Conservation (phyloP, 2,329 filamentous ascomycete species). For the Plectosphaerella plurivora region DNA sequence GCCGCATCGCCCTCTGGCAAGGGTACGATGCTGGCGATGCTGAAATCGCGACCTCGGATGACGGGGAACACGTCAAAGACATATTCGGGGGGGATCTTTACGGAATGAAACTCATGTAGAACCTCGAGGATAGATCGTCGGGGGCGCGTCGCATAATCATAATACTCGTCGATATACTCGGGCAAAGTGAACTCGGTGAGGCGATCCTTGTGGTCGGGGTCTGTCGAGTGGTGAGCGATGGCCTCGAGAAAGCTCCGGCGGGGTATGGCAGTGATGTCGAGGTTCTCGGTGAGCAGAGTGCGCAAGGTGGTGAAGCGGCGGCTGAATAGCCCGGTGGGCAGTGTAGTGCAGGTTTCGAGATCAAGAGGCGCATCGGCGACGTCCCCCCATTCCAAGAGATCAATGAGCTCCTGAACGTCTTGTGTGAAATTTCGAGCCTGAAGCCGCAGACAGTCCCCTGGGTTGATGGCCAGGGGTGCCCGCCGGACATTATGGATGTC, state of each 20-base stretch:
- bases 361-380: slow-evolving; percentile 55
- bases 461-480: slow-evolving; percentile 31
- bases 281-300: slow-evolving; percentile 70
- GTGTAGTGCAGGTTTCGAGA: background rate
- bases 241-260: slow-evolving; percentile 79
- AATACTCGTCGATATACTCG: slow-evolving; percentile 82
- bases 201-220: slow-evolving; percentile 72
- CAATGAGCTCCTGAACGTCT: slow-evolving; percentile 76
- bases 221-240: slow-evolving; percentile 69
- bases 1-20: slow-evolving; percentile 17
- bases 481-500: slow-evolving; percentile 27
- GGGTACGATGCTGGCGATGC: slow-evolving; percentile 73
- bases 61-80: slow-evolving; percentile 71
- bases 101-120: slow-evolving; percentile 80
- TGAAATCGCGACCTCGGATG: slow-evolving; percentile 88
- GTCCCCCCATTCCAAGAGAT: slow-evolving; percentile 71
- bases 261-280: slow-evolving; percentile 88
- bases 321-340: slow-evolving; percentile 28
- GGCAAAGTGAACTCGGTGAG: slow-evolving; percentile 79
- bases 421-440: slow-evolving; percentile 81
- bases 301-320: slow-evolving; percentile 58
- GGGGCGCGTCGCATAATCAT: slow-evolving; percentile 90
- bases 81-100: slow-evolving; percentile 74
- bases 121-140: slow-evolving; percentile 89
- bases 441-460: slow-evolving; percentile 77